A percentile compares a stretch with the other conserved stretches of the same genome.
Evolutionary conservation across 2,329 filamentous ascomycete species (phyloP).

Genomic region (Monosporascus sp.): DNA sequence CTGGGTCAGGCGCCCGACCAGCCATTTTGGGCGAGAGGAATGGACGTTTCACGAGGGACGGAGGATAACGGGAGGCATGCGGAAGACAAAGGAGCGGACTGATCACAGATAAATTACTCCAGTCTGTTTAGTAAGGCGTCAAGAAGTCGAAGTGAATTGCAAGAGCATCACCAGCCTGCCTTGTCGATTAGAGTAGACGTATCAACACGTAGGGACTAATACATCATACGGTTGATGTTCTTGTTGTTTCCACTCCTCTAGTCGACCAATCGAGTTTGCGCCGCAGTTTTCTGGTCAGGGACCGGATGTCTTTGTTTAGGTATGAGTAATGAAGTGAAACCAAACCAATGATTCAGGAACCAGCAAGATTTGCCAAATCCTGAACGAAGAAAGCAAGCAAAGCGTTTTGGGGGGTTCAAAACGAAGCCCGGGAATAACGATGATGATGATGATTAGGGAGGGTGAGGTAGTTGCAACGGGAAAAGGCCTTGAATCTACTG

Average conservation of each 20-base stretch:
- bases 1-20: constrained; percentile 52
- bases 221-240: not conserved
- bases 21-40: constrained; percentile 51
- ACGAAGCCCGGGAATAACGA: not conserved
- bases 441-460: not conserved
- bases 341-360: not conserved
- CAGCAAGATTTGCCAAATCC: not conserved
- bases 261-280: not conserved
- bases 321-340: not conserved
- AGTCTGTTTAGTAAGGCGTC: not conserved
- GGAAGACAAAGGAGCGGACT: constrained; percentile 16
- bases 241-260: not conserved
- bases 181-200: not conserved
- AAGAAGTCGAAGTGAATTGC: not conserved
- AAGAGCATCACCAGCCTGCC: not conserved
- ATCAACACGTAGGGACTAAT: not conserved
- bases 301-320: not conserved
- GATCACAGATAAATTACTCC: not conserved
- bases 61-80: constrained; percentile 25
- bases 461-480: not conserved
- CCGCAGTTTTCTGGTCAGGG: not conserved
- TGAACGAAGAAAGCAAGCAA: not conserved
- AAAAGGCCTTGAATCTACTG: not conserved
- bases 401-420: not conserved
- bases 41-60: constrained; percentile 21